phyloP scores from a whole-genome alignment of 768 basidiomycete genomes.

The Boletus pseudopeckii region DNA sequence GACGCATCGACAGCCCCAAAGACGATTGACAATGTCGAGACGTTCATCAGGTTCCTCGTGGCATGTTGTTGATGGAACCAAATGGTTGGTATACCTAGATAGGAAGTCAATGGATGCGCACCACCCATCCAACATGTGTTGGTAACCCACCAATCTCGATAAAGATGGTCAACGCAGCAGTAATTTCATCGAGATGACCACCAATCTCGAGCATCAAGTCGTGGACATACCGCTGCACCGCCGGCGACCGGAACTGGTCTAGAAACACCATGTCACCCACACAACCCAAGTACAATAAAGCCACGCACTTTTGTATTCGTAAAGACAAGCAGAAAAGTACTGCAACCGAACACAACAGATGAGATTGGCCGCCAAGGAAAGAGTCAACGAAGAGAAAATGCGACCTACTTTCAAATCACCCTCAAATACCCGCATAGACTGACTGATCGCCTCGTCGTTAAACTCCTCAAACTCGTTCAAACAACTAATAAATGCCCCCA shows the following conservation, averaged over 20 bases:
- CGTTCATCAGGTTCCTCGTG: constrained; percentile 43
- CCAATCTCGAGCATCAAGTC: constrained; percentile 47
- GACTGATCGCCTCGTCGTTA: constrained; percentile 46
- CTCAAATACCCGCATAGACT: constrained; percentile 45
- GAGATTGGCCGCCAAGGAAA: background rate
- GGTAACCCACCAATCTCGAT: constrained; percentile 45
- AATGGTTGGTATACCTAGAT: constrained; percentile 48
- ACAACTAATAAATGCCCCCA: constrained; percentile 45
- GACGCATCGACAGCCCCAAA: constrained; percentile 51
- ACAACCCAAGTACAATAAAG: background rate
- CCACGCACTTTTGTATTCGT: constrained; percentile 41
- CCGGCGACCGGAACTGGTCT: constrained; percentile 49
- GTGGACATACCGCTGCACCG: constrained; percentile 51
- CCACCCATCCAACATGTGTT: background rate
- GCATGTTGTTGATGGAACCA: constrained; percentile 51
- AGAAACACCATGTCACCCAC: background rate
- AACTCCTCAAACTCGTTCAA: constrained; percentile 56
- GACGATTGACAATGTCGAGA: constrained; percentile 54
- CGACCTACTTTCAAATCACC: constrained; percentile 42
- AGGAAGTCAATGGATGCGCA: background rate
- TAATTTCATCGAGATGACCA: constrained; percentile 49
- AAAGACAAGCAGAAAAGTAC: constrained; percentile 51
- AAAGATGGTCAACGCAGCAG: constrained; percentile 44
- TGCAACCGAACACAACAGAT: constrained; percentile 9
- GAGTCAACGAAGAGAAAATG: background rate